Conservation (phyloP, 163 green algal species). For the Chlamydomonas reinhardtii region DNA sequence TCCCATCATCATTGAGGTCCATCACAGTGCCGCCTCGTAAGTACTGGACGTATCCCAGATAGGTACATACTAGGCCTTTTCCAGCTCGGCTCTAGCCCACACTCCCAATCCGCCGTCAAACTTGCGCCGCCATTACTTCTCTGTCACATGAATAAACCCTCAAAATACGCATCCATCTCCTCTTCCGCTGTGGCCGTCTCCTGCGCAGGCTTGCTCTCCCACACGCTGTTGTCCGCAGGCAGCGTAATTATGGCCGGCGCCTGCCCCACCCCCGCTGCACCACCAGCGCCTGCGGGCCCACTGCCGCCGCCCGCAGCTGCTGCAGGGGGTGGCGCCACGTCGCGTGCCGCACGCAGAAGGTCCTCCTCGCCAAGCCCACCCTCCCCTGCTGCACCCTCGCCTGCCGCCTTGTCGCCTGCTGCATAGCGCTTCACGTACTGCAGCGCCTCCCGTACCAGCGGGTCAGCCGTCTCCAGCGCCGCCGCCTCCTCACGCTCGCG, state of each 20-base stretch:
- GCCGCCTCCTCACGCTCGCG: constrained; percentile 3
- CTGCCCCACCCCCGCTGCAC: background rate
- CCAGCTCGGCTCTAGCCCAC: no score
- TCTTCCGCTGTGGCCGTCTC: constrained; percentile 50
- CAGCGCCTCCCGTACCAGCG: constrained; percentile 12
- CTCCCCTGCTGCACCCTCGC: background rate
- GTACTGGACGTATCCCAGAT: no score
- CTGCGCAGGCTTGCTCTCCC: constrained; percentile 53
- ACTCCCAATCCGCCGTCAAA: no score
- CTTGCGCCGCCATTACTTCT: no score
- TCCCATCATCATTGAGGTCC: no score
- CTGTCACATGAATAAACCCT: constrained; percentile 53
- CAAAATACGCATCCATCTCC: constrained; percentile 62
- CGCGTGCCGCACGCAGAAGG: constrained; percentile 1
- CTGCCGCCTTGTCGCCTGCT: background rate
- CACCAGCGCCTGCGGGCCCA: background rate
- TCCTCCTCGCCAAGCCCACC: background rate
- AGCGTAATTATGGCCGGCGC: constrained; percentile 29
- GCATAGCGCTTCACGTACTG: constrained; percentile 24
- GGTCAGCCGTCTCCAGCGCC: constrained; percentile 4
- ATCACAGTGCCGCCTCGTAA: no score
- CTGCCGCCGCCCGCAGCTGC: background rate
- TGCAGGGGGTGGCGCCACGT: constrained; percentile 40
- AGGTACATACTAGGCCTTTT: no score
- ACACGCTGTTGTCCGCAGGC: constrained; percentile 56